Conservation (phyloP, 768 basidiomycete genomes). For the Russula griseocarnosa region DNA sequence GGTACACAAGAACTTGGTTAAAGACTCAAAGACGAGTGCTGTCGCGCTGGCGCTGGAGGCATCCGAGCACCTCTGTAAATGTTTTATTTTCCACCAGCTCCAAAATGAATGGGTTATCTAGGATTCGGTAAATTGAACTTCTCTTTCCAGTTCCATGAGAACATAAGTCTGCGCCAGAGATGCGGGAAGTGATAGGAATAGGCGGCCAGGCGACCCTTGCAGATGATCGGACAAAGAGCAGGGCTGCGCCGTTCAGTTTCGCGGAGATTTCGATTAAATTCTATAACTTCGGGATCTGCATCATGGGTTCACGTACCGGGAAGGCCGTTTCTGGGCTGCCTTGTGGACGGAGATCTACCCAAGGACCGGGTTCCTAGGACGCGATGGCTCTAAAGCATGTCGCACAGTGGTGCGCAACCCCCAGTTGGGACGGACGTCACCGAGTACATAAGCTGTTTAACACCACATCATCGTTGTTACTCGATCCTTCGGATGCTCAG, state of each 20-base stretch:
- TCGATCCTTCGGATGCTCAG: not conserved
- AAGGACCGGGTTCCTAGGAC: constrained; percentile 20
- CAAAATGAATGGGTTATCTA: not conserved
- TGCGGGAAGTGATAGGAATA: not conserved
- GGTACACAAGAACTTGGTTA: not conserved
- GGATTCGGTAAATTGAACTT: not conserved
- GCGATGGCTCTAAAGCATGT: not conserved
- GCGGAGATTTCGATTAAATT: constrained; percentile 11
- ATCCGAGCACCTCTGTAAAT: not conserved
- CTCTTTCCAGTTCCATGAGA: not conserved
- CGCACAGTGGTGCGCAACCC: not conserved
- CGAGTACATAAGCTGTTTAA: not conserved
- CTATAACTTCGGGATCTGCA: constrained; percentile 1
- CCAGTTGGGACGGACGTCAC: not conserved
- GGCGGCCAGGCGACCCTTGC: not conserved
- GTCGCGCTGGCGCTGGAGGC: not conserved
- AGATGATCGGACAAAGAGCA: not conserved
- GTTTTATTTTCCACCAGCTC: not conserved
- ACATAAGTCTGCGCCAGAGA: not conserved
- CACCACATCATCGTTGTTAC: too few relatives aligned
- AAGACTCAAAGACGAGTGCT: not conserved
- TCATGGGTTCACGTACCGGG: constrained; percentile 15
- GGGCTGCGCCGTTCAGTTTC: not conserved
- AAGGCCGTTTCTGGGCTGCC: not conserved
- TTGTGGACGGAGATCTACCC: not conserved